A percentile compares a stretch with the other conserved stretches of the same genome.
phyloP scores from a whole-genome alignment of 495 filamentous ascomycete genomes.

The Mycothermus thermophilus region DNA sequence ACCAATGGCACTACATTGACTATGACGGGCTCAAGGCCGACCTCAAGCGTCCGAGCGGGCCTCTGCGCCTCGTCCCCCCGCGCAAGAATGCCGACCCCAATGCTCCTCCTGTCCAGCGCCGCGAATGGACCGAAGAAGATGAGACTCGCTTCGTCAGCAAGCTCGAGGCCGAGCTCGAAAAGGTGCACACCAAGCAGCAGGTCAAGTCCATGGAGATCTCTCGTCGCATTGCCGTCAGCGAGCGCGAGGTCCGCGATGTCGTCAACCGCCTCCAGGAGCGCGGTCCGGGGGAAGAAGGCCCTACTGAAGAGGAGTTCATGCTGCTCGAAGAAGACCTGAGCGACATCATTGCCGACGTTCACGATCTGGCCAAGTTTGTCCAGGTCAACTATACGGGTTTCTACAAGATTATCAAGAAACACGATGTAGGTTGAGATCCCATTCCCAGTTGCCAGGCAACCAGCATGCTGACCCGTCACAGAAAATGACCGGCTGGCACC shows the following conservation, averaged over 20 bases:
- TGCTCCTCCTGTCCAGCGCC: conserved; percentile 23
- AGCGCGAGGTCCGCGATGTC: conserved; percentile 80
- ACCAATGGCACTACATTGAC: conserved; percentile 91
- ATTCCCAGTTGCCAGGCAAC: neutral
- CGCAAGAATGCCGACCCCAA: conserved; percentile 5
- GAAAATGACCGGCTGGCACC: conserved; percentile 91
- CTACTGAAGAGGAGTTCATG: conserved; percentile 85
- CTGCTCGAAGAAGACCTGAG: conserved; percentile 87
- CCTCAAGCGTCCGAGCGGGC: conserved; percentile 59
- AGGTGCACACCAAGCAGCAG: conserved; percentile 92
- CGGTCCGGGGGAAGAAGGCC: conserved; percentile 39
- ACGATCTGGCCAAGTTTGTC: conserved; percentile 96
- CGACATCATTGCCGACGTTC: conserved; percentile 97
- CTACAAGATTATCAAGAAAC: conserved; percentile 99
- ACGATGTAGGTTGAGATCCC: conserved; percentile 54
- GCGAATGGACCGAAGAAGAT: conserved; percentile 80
- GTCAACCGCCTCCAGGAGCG: conserved; percentile 54
- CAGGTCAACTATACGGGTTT: conserved; percentile 98
- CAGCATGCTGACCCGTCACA: conserved; percentile 25
- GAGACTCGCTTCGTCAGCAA: conserved; percentile 76
- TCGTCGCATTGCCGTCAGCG: conserved; percentile 68
- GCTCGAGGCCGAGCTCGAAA: conserved; percentile 85
- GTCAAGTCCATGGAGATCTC: conserved; percentile 92
- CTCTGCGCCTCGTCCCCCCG: conserved; percentile 24
- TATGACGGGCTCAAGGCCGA: conserved; percentile 87